Evolutionary conservation across 1,284 basidiomycete genomes (phyloP).

Genomic region (Leccinum solheimii): DNA sequence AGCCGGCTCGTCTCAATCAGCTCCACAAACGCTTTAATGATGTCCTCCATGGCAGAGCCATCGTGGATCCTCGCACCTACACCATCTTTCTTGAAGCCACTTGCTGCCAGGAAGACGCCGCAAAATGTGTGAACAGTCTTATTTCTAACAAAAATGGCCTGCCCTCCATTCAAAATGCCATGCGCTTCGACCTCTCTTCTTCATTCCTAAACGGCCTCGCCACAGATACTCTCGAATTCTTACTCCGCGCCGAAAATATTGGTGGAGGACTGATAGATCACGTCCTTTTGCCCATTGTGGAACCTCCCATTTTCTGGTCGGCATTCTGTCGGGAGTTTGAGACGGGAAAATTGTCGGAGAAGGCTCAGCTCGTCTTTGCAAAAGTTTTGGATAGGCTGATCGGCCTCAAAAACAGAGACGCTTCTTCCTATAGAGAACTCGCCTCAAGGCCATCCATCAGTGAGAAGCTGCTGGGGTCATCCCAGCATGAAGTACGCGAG

Average conservation of each 20-base stretch:
- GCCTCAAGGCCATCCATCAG: constrained; percentile 39
- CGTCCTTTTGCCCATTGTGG: constrained; percentile 43
- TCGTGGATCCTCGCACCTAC: constrained; percentile 14
- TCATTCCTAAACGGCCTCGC: constrained; percentile 49
- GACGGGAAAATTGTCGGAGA: constrained; percentile 36
- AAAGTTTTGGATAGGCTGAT: constrained; percentile 56
- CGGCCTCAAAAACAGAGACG: constrained; percentile 37
- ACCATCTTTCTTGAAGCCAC: constrained; percentile 51
- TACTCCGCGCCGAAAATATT: constrained; percentile 45
- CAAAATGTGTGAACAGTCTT: constrained; percentile 44
- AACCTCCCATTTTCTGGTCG: constrained; percentile 59
- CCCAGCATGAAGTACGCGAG: constrained; percentile 35
- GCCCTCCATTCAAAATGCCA: constrained; percentile 42
- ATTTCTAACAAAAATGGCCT: constrained; percentile 43
- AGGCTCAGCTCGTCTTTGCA: constrained; percentile 45
- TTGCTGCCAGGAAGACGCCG: constrained; percentile 41
- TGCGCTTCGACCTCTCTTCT: constrained; percentile 44
- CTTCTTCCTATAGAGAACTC: constrained; percentile 41
- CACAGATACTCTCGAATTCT: constrained; percentile 41
- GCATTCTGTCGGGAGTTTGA: constrained; percentile 43
- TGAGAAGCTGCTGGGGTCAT: constrained; percentile 39
- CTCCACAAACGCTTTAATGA: constrained; percentile 32
- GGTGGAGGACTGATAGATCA: constrained; percentile 46
- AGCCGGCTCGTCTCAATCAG: constrained; percentile 15
- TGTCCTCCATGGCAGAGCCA: constrained; percentile 25